phyloP scores from a whole-genome alignment of 208 protist genomes.

The Lotmaria passim region DNA sequence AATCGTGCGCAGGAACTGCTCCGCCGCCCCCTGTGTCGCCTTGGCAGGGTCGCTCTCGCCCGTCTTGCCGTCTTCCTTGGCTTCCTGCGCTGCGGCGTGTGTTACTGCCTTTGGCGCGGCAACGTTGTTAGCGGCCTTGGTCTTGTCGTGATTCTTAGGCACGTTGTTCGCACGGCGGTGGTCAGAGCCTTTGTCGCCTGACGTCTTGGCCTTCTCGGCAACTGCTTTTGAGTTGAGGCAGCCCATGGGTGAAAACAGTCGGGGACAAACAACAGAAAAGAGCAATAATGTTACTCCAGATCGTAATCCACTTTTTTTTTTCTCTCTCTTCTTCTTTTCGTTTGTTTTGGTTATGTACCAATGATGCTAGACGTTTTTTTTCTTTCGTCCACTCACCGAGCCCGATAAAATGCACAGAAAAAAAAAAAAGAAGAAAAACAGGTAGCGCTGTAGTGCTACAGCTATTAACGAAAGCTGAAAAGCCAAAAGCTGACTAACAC shows the following conservation, averaged over 20 bases:
- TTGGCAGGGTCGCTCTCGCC: constrained; percentile 23
- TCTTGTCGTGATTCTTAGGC: not conserved
- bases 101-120: constrained; percentile 13
- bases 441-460: too few species aligned
- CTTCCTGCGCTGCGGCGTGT: constrained; percentile 5
- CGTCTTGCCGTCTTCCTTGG: constrained; percentile 7
- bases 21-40: constrained; percentile 33
- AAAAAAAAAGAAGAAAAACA: not conserved
- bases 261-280: constrained; percentile 15
- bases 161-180: constrained; percentile 16
- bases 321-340: not conserved
- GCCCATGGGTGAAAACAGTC: constrained; percentile 41
- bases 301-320: not conserved
- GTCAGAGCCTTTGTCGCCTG: constrained; percentile 1
- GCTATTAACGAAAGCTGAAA: too few species aligned
- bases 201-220: constrained; percentile 35
- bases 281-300: not conserved
- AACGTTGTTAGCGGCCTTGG: constrained; percentile 15
- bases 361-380: not conserved
- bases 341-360: not conserved
- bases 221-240: constrained; percentile 62
- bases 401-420: not conserved
- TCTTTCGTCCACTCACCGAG: not conserved
- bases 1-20: constrained; percentile 65
- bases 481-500: too few species aligned